phyloP scores from a whole-genome alignment of 139 green algal genomes.

The Picochlorum costavermella region DNA sequence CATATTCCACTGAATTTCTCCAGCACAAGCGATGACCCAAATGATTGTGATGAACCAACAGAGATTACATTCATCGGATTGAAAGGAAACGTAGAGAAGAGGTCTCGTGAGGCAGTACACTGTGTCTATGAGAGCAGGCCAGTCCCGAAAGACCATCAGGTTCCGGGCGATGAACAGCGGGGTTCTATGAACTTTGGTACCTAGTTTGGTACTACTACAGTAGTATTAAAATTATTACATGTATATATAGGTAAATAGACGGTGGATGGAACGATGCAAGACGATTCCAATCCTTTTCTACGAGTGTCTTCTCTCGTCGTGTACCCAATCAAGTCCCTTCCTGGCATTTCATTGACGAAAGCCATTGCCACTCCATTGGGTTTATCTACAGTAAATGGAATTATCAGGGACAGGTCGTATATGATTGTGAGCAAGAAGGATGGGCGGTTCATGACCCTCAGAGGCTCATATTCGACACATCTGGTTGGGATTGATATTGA shows the following conservation, averaged over 20 bases:
- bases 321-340: constrained; percentile 50
- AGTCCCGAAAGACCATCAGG: constrained; percentile 44
- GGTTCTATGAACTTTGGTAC: background rate
- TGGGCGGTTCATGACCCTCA: background rate
- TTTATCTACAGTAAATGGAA: constrained; percentile 13
- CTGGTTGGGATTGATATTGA: too few relatives aligned
- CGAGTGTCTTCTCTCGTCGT: background rate
- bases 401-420: constrained; percentile 51
- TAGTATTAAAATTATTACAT: too few relatives aligned
- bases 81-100: constrained; percentile 71
- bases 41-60: constrained; percentile 33
- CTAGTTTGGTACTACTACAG: background rate
- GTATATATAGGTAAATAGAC: too few relatives aligned
- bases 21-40: too few relatives aligned
- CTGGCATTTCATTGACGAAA: constrained; percentile 14
- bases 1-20: constrained; percentile 59
- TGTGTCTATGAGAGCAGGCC: constrained; percentile 73
- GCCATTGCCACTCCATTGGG: constrained; percentile 18
- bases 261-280: too few relatives aligned
- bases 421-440: constrained; percentile 34
- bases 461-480: background rate
- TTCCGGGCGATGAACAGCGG: constrained; percentile 1
- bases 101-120: constrained; percentile 60
- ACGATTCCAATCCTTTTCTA: too few relatives aligned
- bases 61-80: constrained; percentile 74